A percentile compares a stretch with the other conserved stretches of the same genome.
phyloP scores from a whole-genome alignment of 2,329 filamentous ascomycete genomes.

The Colletotrichum agaves region DNA sequence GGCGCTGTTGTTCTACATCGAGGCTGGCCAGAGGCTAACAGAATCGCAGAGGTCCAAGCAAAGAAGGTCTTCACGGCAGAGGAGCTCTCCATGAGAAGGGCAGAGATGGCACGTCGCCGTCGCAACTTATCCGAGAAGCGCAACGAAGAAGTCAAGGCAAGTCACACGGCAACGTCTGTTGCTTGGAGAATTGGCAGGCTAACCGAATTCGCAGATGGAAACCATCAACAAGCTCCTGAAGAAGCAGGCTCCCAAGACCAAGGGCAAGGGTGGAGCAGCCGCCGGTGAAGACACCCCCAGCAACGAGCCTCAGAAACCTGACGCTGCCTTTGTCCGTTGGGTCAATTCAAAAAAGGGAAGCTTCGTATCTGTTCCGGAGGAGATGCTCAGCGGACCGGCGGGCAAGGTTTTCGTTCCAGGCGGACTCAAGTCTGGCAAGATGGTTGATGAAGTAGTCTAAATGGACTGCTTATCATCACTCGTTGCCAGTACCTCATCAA shows the following conservation, averaged over 20 bases:
- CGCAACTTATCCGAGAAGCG: constrained; percentile 73
- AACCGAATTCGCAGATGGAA: constrained; percentile 71
- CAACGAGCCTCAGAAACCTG: constrained; percentile 59
- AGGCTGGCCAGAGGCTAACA: constrained; percentile 34
- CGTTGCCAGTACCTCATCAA: too few species aligned
- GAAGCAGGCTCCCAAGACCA: constrained; percentile 83
- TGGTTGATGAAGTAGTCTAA: constrained; percentile 66
- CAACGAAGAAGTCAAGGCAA: constrained; percentile 72
- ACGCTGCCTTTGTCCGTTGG: constrained; percentile 76
- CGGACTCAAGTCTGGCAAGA: constrained; percentile 54
- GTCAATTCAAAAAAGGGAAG: constrained; percentile 74
- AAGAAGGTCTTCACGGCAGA: constrained; percentile 72
- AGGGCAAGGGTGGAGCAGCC: constrained; percentile 57
- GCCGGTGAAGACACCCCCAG: constrained; percentile 62
- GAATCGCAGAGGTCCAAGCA: constrained; percentile 66
- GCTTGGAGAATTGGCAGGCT: background rate
- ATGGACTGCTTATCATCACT: background rate
- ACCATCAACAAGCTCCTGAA: constrained; percentile 91
- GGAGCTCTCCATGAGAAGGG: constrained; percentile 69
- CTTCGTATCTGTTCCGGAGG: constrained; percentile 71
- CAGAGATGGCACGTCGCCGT: constrained; percentile 70
- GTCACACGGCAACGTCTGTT: constrained; percentile 19
- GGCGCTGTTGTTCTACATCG: background rate
- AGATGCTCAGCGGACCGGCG: constrained; percentile 72
- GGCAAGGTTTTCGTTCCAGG: constrained; percentile 66